These are phyloP conservation scores for Ampelocalamus luodianensis DNA, from an alignment of 176 grass and related monocot genomes.

Conservation along the genomic window DNA sequence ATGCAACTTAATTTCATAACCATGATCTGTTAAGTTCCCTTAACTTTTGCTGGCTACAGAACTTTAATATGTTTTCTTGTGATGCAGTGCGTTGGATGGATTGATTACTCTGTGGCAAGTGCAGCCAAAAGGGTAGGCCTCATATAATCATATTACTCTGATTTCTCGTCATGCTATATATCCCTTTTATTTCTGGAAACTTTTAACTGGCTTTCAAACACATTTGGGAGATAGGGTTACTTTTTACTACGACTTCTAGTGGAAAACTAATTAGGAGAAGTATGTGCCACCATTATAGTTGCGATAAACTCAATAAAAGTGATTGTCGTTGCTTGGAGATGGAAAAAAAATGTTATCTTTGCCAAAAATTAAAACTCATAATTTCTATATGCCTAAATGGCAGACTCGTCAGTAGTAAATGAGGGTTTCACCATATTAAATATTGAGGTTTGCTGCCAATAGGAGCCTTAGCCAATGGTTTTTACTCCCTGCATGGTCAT, in stretches of 20 bases:
- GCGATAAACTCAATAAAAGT: constrained; percentile 4
- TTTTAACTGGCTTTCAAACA: constrained; percentile 13
- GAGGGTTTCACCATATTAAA: neutral
- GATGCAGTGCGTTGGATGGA: constrained; percentile 88
- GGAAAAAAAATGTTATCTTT: neutral
- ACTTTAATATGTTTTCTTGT: constrained; percentile 38
- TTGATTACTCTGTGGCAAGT: constrained; percentile 85
- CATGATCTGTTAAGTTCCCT: constrained; percentile 5
- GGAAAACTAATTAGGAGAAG: constrained; percentile 10
- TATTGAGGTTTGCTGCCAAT: constrained; percentile 8
- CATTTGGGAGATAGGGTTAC: neutral
- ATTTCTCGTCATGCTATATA: constrained; percentile 15
- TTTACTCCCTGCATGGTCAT: neutral
- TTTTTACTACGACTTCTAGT: neutral
- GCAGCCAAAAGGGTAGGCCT: constrained; percentile 72
- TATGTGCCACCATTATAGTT: neutral
- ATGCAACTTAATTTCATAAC: neutral
- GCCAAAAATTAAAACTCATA: neutral
- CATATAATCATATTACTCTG: constrained; percentile 33
- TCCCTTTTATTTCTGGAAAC: neutral
- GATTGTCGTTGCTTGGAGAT: neutral
- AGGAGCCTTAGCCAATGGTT: constrained; percentile 10
- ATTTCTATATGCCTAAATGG: constrained; percentile 6
- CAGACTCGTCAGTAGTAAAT: neutral
- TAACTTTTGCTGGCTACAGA: neutral